Base-by-base conservation (phyloP, 2,329 filamentous ascomycete genomes). In the Cytospora chrysosperma region DNA sequence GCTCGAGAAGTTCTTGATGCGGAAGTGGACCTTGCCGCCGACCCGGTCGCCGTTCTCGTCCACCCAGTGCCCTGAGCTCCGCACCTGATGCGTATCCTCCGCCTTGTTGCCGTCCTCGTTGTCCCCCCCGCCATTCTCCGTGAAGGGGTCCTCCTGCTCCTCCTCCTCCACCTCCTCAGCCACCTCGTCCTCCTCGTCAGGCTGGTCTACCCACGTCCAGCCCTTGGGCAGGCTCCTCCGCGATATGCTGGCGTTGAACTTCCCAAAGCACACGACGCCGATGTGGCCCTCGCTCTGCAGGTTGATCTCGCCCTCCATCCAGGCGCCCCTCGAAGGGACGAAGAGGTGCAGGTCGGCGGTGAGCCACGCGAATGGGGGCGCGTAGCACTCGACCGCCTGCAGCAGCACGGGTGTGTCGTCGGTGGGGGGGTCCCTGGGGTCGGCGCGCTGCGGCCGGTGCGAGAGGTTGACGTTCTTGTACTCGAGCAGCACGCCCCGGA, bases 181-280 rank as follows among this genome's bases (percentile, higher is more conserved):
- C 4, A 68, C 62, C 8, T 61, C 56, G 12, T 57, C 62, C 4
- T 73, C 75, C 62, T 78, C 74, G 55, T 83, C 80, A 61, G 82
- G 79, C 37, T 86, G 82, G 13, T 87, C 85, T 19, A 92, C 82
- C 89, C 92, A 98, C 66, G 80, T 86, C 95, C 94, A 99, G 27
- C 85, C 83, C 17, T 79, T 75, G 0, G 95, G 95, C 19, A 99
- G 80, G 40, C 91, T 83, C 65, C 85, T 85, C 26, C 88, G 83
- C 70, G 94, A 90, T 65, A 99, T 91, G 51, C 89, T 92, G 1
- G 94, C 91, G 69, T 95, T 96, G 82, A 98, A 98, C 68, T 92
- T 86, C 75, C 94, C 94, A 77, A 92, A 93, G 74, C 92, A 95
- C 13, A 96, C 87, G 3, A 97, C 85, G 24, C 94, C 93, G 8